These are phyloP conservation scores for Wallacemonas rigidus DNA, from an alignment of 208 protist genomes.

Conservation along the genomic window DNA sequence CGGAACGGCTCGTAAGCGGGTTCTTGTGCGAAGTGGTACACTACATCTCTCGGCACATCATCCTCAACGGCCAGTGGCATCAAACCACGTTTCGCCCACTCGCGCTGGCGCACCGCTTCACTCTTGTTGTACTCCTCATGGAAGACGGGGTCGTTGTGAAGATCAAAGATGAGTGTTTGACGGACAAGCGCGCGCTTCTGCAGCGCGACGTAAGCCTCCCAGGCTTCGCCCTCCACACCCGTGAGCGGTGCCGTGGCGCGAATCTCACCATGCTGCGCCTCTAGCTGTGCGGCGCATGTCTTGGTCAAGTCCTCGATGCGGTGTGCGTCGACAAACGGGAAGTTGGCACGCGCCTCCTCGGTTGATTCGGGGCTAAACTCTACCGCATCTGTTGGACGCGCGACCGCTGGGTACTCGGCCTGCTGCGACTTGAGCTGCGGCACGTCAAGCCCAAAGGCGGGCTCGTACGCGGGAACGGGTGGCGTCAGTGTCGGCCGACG, in stretches of 20 bases:
- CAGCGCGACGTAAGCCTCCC: slow-evolving; percentile 82
- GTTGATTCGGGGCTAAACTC: slow-evolving; percentile 34
- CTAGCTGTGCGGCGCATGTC: slow-evolving; percentile 35
- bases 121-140: slow-evolving; percentile 55
- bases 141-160: slow-evolving; percentile 66
- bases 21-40: slow-evolving; percentile 76
- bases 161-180: slow-evolving; percentile 82
- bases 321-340: slow-evolving; percentile 71
- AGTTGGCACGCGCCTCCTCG: slow-evolving; percentile 23
- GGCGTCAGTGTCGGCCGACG: slow-evolving; percentile 80
- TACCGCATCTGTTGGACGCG: slow-evolving; percentile 55
- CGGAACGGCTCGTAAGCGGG: slow-evolving; percentile 84
- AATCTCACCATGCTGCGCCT: slow-evolving; percentile 60
- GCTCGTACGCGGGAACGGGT: slow-evolving; percentile 79
- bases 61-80: slow-evolving; percentile 51
- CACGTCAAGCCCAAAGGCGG: slow-evolving; percentile 83
- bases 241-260: slow-evolving; percentile 73
- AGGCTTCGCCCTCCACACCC: slow-evolving; percentile 84
- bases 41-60: slow-evolving; percentile 29
- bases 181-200: slow-evolving; percentile 79
- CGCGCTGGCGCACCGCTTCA: slow-evolving; percentile 44
- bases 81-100: slow-evolving; percentile 71
- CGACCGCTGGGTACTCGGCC: slow-evolving; percentile 69
- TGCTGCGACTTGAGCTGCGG: slow-evolving; percentile 81
- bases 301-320: slow-evolving; percentile 62